Conservation (phyloP, 2,329 filamentous ascomycete genomes). For the Sordariomycetes sp. region DNA sequence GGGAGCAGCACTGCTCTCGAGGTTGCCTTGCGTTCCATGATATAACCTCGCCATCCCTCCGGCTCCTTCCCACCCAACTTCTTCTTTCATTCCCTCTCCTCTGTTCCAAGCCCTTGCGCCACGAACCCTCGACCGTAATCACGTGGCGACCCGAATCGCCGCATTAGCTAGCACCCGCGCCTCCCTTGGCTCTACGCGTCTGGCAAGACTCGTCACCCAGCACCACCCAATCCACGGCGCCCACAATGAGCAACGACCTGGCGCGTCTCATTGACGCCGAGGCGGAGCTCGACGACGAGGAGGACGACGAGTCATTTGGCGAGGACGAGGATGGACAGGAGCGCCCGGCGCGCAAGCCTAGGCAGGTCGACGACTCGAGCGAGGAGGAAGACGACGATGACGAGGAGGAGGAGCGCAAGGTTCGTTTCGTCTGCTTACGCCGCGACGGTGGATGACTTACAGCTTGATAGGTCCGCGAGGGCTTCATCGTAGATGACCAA, state of each 20-base stretch:
- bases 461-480: slow-evolving; percentile 61
- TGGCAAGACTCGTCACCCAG: not conserved
- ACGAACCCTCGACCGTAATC: not conserved
- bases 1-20: not conserved
- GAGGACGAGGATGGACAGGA: slow-evolving; percentile 6
- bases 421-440: slow-evolving; percentile 20
- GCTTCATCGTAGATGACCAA: slow-evolving; percentile 92
- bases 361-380: slow-evolving; percentile 63
- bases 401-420: slow-evolving; percentile 72
- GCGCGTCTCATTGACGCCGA: slow-evolving; percentile 71
- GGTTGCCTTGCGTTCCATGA: not conserved
- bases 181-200: not conserved
- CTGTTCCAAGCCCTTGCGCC: not conserved
- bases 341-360: slow-evolving; percentile 14
- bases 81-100: not conserved
- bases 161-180: not conserved
- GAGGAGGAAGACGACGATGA: slow-evolving; percentile 90
- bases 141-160: not conserved
- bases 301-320: slow-evolving; percentile 72
- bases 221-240: slow-evolving; percentile 6
- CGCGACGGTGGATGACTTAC: not conserved
- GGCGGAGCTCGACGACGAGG: slow-evolving; percentile 75
- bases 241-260: slow-evolving; percentile 53
- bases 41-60: not conserved
- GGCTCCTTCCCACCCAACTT: not conserved